phyloP scores from a whole-genome alignment of 2,329 filamentous ascomycete species.

The Didymella segeticola region DNA sequence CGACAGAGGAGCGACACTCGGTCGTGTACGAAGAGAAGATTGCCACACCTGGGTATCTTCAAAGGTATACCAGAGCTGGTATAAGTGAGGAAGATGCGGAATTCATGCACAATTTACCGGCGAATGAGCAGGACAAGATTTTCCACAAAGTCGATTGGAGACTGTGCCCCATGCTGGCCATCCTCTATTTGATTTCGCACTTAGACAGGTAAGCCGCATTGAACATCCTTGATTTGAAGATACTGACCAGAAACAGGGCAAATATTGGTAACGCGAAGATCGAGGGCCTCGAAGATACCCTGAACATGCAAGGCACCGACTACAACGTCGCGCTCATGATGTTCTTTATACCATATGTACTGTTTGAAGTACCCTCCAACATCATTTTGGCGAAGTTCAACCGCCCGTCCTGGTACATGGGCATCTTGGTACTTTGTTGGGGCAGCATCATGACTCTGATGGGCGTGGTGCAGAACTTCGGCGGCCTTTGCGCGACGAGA shows the following conservation, averaged over 20 bases:
- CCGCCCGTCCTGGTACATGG: conserved; percentile 48
- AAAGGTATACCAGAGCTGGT: conserved; percentile 18
- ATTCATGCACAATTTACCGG: conserved; percentile 32
- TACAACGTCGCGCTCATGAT: conserved; percentile 69
- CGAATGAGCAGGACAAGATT: conserved; percentile 31
- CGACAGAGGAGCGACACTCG: conserved; percentile 1
- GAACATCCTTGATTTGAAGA: too few species aligned
- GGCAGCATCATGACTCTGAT: conserved; percentile 53
- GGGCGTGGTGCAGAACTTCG: conserved; percentile 54
- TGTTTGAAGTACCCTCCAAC: conserved; percentile 60
- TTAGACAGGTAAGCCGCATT: conserved; percentile 28
- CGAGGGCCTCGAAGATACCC: conserved; percentile 33
- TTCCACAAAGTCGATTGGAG: conserved; percentile 35
- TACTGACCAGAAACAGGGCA: conserved; percentile 20
- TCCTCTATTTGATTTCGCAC: conserved; percentile 40
- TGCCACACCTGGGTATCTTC: conserved; percentile 14
- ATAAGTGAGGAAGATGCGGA: conserved; percentile 34
- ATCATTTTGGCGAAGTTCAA: conserved; percentile 64
- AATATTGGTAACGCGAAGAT: conserved; percentile 55
- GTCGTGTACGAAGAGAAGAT: conserved; percentile 10
- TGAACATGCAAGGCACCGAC: conserved; percentile 57
- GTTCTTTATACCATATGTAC: conserved; percentile 61
- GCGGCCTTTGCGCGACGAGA: conserved; percentile 54
- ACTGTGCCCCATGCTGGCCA: conserved; percentile 29
- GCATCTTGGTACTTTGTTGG: conserved; percentile 54